A percentile compares a stretch with the other conserved stretches of the same genome.
Conservation (phyloP, 768 basidiomycete genomes). For the Podaxis carcinomalis region DNA sequence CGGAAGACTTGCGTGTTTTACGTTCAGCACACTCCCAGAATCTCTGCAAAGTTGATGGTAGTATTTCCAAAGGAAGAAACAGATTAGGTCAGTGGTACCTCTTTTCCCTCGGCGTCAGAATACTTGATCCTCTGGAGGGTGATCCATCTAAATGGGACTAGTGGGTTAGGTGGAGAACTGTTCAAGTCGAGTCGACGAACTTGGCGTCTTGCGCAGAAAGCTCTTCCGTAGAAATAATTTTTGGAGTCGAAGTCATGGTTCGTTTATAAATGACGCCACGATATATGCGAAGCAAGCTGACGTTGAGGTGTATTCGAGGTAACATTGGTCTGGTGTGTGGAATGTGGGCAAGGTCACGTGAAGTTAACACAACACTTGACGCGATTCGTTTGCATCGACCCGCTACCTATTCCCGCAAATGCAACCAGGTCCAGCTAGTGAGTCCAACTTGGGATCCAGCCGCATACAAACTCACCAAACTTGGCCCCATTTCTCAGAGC, state of each 20-base stretch:
- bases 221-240: slow-evolving; percentile 48
- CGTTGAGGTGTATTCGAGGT: neutral
- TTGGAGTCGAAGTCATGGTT: slow-evolving; percentile 26
- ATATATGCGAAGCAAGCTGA: neutral
- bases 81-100: slow-evolving; percentile 38
- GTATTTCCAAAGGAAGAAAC: neutral
- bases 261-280: too few relatives aligned
- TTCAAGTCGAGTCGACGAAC: slow-evolving; percentile 22
- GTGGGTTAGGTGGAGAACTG: neutral
- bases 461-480: neutral
- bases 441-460: neutral
- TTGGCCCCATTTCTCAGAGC: neutral
- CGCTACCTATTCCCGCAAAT: neutral
- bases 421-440: neutral
- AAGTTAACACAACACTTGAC: too few relatives aligned
- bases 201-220: slow-evolving; percentile 55
- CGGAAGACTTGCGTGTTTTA: slow-evolving; percentile 70
- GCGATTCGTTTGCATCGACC: neutral
- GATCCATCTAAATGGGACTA: slow-evolving; percentile 60
- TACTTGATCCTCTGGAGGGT: slow-evolving; percentile 79
- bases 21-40: slow-evolving; percentile 90
- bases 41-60: slow-evolving; percentile 39
- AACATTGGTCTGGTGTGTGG: neutral
- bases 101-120: slow-evolving; percentile 69
- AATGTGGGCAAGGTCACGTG: neutral